phyloP scores from a whole-genome alignment of 805 yeast species.

The Yamadazyma nakazawae region DNA sequence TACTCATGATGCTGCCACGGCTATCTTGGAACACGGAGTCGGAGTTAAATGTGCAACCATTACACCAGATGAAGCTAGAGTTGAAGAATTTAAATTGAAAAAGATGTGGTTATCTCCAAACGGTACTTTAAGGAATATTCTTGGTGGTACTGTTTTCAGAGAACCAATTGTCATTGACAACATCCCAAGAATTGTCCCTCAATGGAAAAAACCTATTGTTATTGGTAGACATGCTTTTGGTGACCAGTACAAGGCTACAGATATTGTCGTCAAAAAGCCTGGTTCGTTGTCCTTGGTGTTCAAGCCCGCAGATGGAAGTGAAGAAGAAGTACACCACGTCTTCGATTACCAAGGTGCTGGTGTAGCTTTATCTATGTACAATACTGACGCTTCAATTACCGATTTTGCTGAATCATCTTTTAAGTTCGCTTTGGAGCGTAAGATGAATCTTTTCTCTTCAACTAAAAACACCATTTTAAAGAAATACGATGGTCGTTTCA shows the following conservation, averaged over 20 bases:
- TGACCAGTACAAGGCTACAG: conserved; percentile 94
- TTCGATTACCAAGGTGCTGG: conserved; percentile 70
- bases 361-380: conserved; percentile 91
- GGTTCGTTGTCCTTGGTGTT: conserved; percentile 77
- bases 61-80: conserved; percentile 97
- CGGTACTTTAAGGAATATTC: conserved; percentile 92
- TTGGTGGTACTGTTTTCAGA: conserved; percentile 96
- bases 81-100: conserved; percentile 82
- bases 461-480: conserved; percentile 95
- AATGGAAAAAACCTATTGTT: conserved; percentile 93
- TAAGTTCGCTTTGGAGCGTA: conserved; percentile 76
- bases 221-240: conserved; percentile 98
- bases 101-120: conserved; percentile 98
- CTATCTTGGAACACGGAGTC: conserved; percentile 83
- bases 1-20: conserved; percentile 85
- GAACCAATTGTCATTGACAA: conserved; percentile 91
- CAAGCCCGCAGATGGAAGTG: conserved; percentile 66
- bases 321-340: conserved; percentile 54
- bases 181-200: conserved; percentile 84
- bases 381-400: conserved; percentile 84
- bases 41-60: conserved; percentile 98
- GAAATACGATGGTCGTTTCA: conserved; percentile 91
- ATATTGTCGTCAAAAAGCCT: conserved; percentile 71
- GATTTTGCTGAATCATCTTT: conserved; percentile 95
- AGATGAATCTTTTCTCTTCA: conserved; percentile 77